Conservation (phyloP, 1,139 yeast species). For the Candida labiduridarum region DNA sequence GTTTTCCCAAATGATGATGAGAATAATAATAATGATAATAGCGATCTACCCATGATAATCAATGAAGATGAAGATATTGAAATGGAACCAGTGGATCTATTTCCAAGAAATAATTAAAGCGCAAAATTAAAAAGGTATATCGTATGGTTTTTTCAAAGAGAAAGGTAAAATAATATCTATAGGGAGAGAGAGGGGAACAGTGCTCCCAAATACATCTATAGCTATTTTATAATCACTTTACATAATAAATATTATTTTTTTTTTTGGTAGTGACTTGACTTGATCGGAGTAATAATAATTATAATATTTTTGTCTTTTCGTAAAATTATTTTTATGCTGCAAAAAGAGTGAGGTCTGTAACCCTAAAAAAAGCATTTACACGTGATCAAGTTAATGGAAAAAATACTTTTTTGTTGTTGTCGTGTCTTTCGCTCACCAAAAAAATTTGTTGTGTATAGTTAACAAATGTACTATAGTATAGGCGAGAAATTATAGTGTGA, state of each 20-base stretch:
- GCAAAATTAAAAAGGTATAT: not conserved
- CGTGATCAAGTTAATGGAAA: not conserved
- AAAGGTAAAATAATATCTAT: too few relatives aligned
- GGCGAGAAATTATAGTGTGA: not conserved
- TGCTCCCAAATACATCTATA: not conserved
- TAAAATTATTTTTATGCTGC: not conserved
- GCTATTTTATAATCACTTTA: not conserved
- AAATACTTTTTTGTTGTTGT: not conserved
- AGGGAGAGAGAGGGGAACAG: too few relatives aligned
- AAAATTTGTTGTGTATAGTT: not conserved
- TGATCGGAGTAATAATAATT: not conserved
- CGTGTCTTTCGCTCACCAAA: not conserved
- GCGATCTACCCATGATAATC: constrained; percentile 24
- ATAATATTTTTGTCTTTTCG: not conserved
- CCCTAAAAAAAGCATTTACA: constrained; percentile 1
- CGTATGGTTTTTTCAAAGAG: not conserved
- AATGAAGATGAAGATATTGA: constrained; percentile 38
- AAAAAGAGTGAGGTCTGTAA: not conserved
- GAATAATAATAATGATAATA: constrained; percentile 15
- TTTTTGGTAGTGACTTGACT: not conserved
- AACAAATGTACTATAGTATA: not conserved
- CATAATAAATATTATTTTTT: not conserved
- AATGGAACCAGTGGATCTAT: constrained; percentile 29
- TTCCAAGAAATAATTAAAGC: constrained; percentile 24
- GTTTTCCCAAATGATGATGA: constrained; percentile 35